A percentile compares a stretch with the other conserved stretches of the same genome.
Evolutionary conservation across 139 green algal species (phyloP).

Genomic region (Gonium pectorale): DNA sequence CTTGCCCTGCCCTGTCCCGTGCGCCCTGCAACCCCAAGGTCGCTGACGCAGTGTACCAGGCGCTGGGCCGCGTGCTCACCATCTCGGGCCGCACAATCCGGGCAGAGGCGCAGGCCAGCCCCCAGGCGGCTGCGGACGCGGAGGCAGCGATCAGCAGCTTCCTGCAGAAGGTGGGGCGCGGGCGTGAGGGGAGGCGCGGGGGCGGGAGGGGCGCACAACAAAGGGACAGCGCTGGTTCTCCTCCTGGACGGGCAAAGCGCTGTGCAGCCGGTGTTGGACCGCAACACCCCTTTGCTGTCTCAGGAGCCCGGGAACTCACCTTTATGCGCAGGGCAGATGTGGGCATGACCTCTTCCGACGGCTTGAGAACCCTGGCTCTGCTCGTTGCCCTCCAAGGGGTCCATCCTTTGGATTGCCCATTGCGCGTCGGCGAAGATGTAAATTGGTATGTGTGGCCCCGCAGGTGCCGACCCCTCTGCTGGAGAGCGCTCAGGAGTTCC

Average conservation of each 20-base stretch:
- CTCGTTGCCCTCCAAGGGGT: not conserved
- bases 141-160: constrained; percentile 23
- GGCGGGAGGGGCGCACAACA: too few relatives aligned
- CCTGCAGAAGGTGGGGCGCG: constrained; percentile 16
- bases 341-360: not conserved
- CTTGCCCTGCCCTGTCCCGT: not conserved
- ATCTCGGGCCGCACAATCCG: constrained; percentile 61
- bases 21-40: not conserved
- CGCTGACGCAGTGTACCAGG: constrained; percentile 47
- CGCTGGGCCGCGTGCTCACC: constrained; percentile 54
- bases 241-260: too few relatives aligned
- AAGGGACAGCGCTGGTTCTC: too few relatives aligned
- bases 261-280: too few relatives aligned
- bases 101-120: constrained; percentile 41
- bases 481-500: constrained; percentile 12
- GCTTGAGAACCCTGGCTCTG: too few relatives aligned
- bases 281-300: too few relatives aligned
- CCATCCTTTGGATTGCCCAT: not conserved
- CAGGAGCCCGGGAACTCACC: not conserved
- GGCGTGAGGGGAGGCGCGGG: too few relatives aligned
- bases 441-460: not conserved
- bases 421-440: not conserved
- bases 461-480: constrained; percentile 23
- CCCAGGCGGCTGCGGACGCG: constrained; percentile 15
- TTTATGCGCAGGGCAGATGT: not conserved